These are phyloP conservation scores for Gracilaria domingensis DNA, from an alignment of 23 red algal genomes.

Conservation along the genomic window DNA sequence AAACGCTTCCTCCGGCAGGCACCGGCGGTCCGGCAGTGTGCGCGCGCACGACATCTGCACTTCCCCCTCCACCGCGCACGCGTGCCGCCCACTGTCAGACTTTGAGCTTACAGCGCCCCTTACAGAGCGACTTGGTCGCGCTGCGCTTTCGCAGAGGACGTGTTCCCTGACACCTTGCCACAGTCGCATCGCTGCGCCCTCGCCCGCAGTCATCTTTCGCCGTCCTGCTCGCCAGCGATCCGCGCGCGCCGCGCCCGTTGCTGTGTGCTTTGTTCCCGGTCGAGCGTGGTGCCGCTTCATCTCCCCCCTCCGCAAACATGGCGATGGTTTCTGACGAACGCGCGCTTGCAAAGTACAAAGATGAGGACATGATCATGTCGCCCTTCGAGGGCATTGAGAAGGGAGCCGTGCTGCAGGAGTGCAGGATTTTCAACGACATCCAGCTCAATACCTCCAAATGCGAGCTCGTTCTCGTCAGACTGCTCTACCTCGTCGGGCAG, in stretches of 20 bases:
- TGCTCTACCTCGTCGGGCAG: constrained; percentile 94
- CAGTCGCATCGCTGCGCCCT: not conserved
- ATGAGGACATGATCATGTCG: constrained; percentile 87
- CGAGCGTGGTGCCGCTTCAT: not conserved
- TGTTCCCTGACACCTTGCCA: constrained; percentile 38
- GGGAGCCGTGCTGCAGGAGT: constrained; percentile 92
- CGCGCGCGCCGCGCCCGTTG: not conserved
- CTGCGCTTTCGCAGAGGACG: constrained; percentile 17
- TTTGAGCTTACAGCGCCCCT: not conserved
- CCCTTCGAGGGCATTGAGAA: constrained; percentile 97
- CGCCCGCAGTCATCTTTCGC: not conserved
- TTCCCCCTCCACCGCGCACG: not conserved
- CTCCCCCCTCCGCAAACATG: constrained; percentile 41
- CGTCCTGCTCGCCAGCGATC: not conserved
- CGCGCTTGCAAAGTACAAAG: constrained; percentile 83
- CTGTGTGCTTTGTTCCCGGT: not conserved
- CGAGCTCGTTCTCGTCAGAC: constrained; percentile 87
- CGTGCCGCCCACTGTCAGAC: not conserved
- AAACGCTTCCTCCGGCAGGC: not conserved
- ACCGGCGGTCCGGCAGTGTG: constrained; percentile 8
- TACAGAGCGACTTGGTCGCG: not conserved
- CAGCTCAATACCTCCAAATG: constrained; percentile 83
- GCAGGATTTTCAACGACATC: constrained; percentile 96
- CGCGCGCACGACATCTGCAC: not conserved
- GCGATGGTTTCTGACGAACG: constrained; percentile 78